Evolutionary conservation across 1,284 basidiomycete genomes (phyloP).

Genomic region (Pulveroboletus sp.): DNA sequence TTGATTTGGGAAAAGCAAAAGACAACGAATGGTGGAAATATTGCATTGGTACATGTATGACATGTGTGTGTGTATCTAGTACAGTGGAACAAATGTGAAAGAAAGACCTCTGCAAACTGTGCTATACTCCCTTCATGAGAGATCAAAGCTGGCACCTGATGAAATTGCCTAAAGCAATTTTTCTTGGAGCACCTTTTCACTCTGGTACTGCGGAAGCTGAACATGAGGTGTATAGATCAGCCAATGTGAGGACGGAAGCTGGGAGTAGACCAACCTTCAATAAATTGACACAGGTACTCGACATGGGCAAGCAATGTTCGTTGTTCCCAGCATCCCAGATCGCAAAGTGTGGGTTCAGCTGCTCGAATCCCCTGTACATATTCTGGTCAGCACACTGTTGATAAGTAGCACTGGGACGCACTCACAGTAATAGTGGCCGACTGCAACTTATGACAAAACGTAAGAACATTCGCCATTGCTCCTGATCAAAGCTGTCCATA

Average conservation of each 20-base stretch:
- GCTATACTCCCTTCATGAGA: conserved; percentile 53
- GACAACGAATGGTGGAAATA: no score
- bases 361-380: conserved; percentile 72
- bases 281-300: conserved; percentile 85
- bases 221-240: background rate
- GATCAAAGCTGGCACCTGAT: conserved; percentile 84
- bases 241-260: background rate
- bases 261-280: conserved; percentile 56
- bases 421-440: conserved; percentile 80
- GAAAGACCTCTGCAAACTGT: background rate
- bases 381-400: background rate
- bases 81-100: background rate
- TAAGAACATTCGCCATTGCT: conserved; percentile 68
- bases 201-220: conserved; percentile 70
- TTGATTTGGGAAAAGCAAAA: no score
- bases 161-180: conserved; percentile 88
- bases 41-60: no score
- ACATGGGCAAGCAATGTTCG: conserved; percentile 72
- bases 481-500: conserved; percentile 68
- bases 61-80: background rate
- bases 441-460: conserved; percentile 91
- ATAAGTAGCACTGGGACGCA: conserved; percentile 3
- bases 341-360: conserved; percentile 81
- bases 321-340: conserved; percentile 79
- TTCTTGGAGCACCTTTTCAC: conserved; percentile 56